Evolutionary conservation across 305 asterid species (phyloP).

Genomic region (Fraxinus angustifolia): DNA sequence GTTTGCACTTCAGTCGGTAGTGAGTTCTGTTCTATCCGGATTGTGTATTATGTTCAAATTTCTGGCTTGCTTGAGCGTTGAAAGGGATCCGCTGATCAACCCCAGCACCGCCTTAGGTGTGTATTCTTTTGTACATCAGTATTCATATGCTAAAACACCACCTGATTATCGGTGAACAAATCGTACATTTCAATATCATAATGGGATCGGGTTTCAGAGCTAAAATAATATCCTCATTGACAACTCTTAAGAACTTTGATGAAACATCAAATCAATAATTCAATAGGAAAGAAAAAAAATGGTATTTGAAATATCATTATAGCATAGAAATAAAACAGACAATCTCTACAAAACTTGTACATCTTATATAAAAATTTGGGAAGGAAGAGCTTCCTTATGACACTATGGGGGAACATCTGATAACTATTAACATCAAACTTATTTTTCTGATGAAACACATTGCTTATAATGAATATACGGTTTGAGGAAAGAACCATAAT

Average conservation of each 20-base stretch:
- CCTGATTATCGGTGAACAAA: not conserved
- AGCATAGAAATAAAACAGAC: not conserved
- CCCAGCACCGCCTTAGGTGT: not conserved
- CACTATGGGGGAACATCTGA: not conserved
- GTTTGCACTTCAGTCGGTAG: not conserved
- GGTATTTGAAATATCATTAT: not conserved
- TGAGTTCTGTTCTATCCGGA: not conserved
- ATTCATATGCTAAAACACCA: not conserved
- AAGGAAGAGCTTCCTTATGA: not conserved
- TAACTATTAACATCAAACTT: not conserved
- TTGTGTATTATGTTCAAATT: not conserved
- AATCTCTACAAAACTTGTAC: not conserved
- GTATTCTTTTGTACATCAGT: not conserved
- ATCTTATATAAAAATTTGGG: not conserved
- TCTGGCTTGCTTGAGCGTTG: not conserved
- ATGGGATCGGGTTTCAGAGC: not conserved
- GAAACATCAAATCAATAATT: not conserved
- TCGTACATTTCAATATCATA: not conserved
- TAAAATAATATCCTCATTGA: not conserved
- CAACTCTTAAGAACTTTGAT: not conserved
- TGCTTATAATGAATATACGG: not conserved
- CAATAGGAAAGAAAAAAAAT: not conserved
- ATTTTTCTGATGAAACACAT: not conserved
- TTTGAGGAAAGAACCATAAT: not conserved
- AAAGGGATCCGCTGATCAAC: not conserved